These are phyloP conservation scores for Fusarium sp. DNA, from an alignment of 2,329 filamentous ascomycete genomes.

Conservation along the genomic window DNA sequence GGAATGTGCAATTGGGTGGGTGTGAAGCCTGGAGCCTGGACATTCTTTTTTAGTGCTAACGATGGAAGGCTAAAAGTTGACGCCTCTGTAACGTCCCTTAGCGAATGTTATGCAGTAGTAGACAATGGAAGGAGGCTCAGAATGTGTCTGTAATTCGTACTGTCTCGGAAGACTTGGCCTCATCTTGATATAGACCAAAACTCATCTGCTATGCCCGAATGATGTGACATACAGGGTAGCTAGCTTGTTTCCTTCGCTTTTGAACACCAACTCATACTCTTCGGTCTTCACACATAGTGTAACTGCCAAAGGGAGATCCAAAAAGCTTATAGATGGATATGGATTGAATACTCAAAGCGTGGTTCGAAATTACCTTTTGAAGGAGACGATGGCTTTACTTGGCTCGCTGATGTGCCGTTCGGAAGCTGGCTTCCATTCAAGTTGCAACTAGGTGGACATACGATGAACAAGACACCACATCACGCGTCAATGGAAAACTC, in stretches of 20 bases:
- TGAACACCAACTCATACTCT: not conserved
- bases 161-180: not conserved
- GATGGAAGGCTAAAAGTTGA: not conserved
- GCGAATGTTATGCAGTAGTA: no score
- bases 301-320: rapidly evolving
- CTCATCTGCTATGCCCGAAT: not conserved
- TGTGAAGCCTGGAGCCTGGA: not conserved
- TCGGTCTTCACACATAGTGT: not conserved
- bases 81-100: not conserved
- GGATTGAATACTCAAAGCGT: not conserved
- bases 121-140: no score
- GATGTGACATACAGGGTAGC: not conserved
- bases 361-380: not conserved
- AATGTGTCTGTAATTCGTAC: not conserved
- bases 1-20: not conserved
- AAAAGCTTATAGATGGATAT: rapidly evolving
- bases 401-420: not conserved
- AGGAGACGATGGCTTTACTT: not conserved
- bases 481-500: not conserved
- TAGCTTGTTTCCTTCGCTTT: no score
- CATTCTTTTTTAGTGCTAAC: not conserved
- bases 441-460: not conserved
- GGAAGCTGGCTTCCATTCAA: no score
- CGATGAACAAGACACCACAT: not conserved
- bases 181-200: not conserved